These are phyloP conservation scores for Aspergillus phoenicis DNA, from an alignment of 2,329 filamentous ascomycete species.

Conservation along the genomic window DNA sequence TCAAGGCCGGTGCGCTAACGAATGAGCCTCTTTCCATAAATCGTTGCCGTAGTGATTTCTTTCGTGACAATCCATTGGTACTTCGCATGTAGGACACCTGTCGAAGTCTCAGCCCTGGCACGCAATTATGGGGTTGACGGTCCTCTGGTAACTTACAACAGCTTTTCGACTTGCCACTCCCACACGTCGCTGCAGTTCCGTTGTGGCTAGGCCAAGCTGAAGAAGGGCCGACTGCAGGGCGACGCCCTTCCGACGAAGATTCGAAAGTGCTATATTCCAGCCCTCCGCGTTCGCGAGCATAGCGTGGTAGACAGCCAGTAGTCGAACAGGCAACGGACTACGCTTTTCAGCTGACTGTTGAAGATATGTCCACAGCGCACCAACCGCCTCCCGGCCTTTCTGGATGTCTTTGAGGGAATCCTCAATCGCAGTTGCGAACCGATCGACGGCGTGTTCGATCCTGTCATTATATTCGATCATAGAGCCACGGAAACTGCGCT, in stretches of 20 bases:
- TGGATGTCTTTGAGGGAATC: conserved; percentile 77
- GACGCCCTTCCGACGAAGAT: conserved; percentile 72
- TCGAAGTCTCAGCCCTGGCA: conserved; percentile 11
- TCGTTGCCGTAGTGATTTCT: conserved; percentile 27
- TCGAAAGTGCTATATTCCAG: conserved; percentile 79
- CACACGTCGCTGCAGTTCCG: conserved; percentile 83
- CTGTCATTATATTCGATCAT: conserved; percentile 86
- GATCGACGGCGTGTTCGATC: conserved; percentile 84
- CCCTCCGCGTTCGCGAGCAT: conserved; percentile 94
- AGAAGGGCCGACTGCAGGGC: conserved; percentile 70
- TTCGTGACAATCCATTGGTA: conserved; percentile 15
- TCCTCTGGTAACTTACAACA: conserved; percentile 57
- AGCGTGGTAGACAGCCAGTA: conserved; percentile 75
- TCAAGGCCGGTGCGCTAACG: conserved; percentile 2
- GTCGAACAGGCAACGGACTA: conserved; percentile 61
- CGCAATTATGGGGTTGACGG: background rate
- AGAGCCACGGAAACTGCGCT: conserved; percentile 76
- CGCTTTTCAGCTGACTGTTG: conserved; percentile 63
- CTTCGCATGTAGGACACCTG: conserved; percentile 28
- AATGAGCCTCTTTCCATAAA: conserved; percentile 27
- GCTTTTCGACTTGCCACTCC: conserved; percentile 77
- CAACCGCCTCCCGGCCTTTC: conserved; percentile 74
- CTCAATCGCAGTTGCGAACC: conserved; percentile 74
- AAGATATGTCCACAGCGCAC: conserved; percentile 76
- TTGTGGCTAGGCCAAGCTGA: conserved; percentile 74